These are phyloP conservation scores for Scheffersomyces spartinae DNA, from an alignment of 805 yeast genomes.

Conservation along the genomic window DNA sequence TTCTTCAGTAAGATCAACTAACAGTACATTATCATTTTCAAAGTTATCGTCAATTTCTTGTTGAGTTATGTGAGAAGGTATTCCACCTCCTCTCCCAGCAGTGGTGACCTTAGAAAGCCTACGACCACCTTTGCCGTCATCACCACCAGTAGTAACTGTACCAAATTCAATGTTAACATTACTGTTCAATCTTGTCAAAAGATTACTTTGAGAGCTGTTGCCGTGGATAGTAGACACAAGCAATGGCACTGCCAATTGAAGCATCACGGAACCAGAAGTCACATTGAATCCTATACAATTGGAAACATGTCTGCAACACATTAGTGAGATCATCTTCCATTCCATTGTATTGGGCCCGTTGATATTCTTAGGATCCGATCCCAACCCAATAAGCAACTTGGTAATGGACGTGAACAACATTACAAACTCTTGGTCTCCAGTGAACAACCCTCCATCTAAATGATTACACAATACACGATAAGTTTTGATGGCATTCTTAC, in stretches of 20 bases:
- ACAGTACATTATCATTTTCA: constrained; percentile 24
- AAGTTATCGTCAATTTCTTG: constrained; percentile 13
- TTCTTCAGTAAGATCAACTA: constrained; percentile 32
- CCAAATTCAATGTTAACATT: constrained; percentile 13
- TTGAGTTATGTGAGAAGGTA: constrained; percentile 3
- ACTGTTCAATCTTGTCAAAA: constrained; percentile 13
- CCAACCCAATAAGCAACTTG: too few relatives aligned
- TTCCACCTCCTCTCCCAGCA: too few relatives aligned
- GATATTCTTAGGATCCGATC: too few relatives aligned
- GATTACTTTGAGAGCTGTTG: constrained; percentile 8
- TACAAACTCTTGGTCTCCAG: constrained; percentile 53
- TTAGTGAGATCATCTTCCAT: constrained; percentile 34
- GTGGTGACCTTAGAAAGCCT: constrained; percentile 17
- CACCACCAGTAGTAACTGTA: background rate
- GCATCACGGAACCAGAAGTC: constrained; percentile 15
- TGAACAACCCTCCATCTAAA: constrained; percentile 51
- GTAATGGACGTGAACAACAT: too few relatives aligned
- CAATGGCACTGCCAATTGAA: constrained; percentile 23
- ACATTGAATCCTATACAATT: constrained; percentile 24
- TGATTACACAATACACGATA: constrained; percentile 29
- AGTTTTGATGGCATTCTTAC: constrained; percentile 39
- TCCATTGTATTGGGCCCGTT: constrained; percentile 30
- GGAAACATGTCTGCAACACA: constrained; percentile 28
- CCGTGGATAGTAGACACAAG: constrained; percentile 22
- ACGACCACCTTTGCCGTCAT: too few relatives aligned